Evolutionary conservation across 1,284 basidiomycete genomes (phyloP), one percentile per base, ranked within the genome.

Genomic region (Cryptococcus neoformans): DNA sequence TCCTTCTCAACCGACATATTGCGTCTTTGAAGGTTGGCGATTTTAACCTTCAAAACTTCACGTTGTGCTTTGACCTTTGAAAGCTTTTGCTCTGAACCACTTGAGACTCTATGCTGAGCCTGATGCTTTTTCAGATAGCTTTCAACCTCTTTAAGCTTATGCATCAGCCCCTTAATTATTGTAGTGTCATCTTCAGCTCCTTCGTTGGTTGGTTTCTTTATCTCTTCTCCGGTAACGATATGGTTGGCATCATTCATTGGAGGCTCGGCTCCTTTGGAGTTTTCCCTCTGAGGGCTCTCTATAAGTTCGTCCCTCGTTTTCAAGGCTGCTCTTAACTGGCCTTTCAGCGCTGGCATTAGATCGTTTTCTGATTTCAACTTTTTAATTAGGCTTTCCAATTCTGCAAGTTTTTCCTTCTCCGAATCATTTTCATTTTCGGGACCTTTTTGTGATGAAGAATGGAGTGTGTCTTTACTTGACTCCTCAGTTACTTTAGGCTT

Each of bases 121-220:
- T 48, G 35, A 38, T 17, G 37, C 12, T 49, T 54, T 2, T 42
- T 16, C 5, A 54, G 45, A 35, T 49, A 45, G 10, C 34, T 38
- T 7, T 57, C 55, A 37, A 54, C 52, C 44, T 49, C 51, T 51
- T 53, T 53, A 2, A 51, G 39, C 45, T 60, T 45, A 34, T 42
- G 45, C 44, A 46, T 44, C 9, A 55, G 34, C n/a, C 50, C 48
- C 28, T 28, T 28, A 4, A 4, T 28, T 28, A 4, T 28, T 44
- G n/a, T 44, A 11, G n/a, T 21, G 10, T n/a, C n/a, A 44, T 21
- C 17, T 37, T 40, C 11, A 21, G 3, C 11, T 35, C 17, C 8
- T 38, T 50, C n/a, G 16, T n/a, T 14, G 37, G 16, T 40, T 17
- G 10, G 51, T 12, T 41, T 45, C 3, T 28, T 17, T 10, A 41